A percentile compares a stretch with the other conserved stretches of the same genome.
Conservation (phyloP, 495 filamentous ascomycete genomes). For the Penicillium verhagenii region DNA sequence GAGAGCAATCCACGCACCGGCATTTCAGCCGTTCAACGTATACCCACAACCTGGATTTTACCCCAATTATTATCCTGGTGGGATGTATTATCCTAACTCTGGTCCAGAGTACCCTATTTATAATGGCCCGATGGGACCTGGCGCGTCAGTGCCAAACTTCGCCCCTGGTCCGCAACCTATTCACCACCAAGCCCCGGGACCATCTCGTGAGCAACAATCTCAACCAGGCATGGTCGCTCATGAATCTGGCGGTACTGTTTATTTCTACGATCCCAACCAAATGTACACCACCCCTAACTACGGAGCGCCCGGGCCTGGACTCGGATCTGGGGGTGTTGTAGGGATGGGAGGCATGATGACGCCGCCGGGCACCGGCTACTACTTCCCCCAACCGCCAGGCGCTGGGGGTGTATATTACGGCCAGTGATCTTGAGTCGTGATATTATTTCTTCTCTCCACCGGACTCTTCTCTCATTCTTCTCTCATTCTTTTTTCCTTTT, state of each 20-base stretch:
- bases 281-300: constrained; percentile 52
- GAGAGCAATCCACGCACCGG: constrained; percentile 85
- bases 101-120: constrained; percentile 39
- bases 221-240: constrained; percentile 77
- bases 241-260: constrained; percentile 91
- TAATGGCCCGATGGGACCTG: constrained; percentile 48
- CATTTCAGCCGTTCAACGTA: constrained; percentile 78
- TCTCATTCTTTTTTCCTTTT: constrained; percentile 3
- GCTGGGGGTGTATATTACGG: constrained; percentile 59
- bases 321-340: constrained; percentile 56
- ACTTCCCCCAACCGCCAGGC: constrained; percentile 60
- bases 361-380: constrained; percentile 67
- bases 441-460: constrained; percentile 3
- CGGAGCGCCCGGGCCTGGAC: constrained; percentile 47
- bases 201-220: constrained; percentile 45
- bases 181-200: constrained; percentile 46
- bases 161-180: constrained; percentile 41
- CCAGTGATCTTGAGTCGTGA: constrained; percentile 43
- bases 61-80: constrained; percentile 53
- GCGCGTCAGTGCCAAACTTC: constrained; percentile 57
- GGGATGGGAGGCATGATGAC: constrained; percentile 83
- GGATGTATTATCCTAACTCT: constrained; percentile 52
- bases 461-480: constrained; percentile 12
- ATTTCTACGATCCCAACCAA: constrained; percentile 83
- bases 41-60: constrained; percentile 63